Percentiles rank a stretch among this genome's conserved stretches.
phyloP scores from a whole-genome alignment of 768 basidiomycete species.

The Lentinula aciculospora region DNA sequence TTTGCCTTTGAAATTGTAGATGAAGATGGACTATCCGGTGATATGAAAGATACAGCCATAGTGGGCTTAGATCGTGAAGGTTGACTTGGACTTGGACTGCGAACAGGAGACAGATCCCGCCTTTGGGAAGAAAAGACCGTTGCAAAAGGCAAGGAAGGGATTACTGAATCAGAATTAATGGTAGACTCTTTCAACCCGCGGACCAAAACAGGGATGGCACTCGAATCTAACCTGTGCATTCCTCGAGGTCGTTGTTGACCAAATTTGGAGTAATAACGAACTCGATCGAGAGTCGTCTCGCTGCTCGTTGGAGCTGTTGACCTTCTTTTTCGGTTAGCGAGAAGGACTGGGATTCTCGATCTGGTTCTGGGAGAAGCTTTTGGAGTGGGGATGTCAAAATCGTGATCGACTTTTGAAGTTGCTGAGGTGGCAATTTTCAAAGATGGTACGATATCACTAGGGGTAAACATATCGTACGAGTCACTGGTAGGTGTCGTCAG shows the following conservation, averaged over 20 bases:
- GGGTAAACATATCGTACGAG: neutral
- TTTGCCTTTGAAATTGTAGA: neutral
- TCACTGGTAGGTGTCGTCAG: neutral
- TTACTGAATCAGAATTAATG: neutral
- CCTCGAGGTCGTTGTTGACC: neutral
- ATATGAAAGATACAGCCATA: neutral
- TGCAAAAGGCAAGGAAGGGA: neutral
- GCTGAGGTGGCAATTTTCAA: neutral
- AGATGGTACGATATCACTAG: neutral
- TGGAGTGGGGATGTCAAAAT: neutral
- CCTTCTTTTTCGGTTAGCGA: neutral
- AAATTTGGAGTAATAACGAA: neutral
- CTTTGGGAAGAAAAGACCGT: neutral
- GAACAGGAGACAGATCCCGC: neutral
- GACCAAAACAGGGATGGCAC: neutral
- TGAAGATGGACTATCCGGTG: neutral
- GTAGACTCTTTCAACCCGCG: neutral
- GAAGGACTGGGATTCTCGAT: neutral
- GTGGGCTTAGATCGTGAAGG: neutral
- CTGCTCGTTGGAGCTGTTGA: neutral
- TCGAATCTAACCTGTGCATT: neutral
- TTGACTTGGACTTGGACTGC: neutral
- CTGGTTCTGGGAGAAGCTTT: neutral
- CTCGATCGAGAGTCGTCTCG: neutral
- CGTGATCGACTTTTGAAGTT: neutral